These are phyloP conservation scores for Delphinella strobiligena DNA, from an alignment of 2,329 filamentous ascomycete species.

Conservation along the genomic window DNA sequence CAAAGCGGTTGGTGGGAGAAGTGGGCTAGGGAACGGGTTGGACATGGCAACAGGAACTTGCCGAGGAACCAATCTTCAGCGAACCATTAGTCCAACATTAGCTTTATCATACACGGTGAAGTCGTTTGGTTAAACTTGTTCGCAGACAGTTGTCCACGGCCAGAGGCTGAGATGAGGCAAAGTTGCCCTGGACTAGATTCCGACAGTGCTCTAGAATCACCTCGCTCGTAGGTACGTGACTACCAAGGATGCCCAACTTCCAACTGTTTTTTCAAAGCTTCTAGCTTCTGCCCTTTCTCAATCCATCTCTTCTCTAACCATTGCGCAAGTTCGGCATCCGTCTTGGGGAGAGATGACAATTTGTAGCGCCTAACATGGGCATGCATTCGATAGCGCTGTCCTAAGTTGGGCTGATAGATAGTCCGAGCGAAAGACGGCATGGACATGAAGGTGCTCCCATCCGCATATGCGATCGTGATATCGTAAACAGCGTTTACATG, in stretches of 20 bases:
- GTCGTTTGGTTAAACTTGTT: too few species aligned
- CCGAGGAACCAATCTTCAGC: too few species aligned
- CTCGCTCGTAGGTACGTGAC: too few species aligned
- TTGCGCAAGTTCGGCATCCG: conserved; percentile 17
- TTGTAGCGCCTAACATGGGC: conserved; percentile 22
- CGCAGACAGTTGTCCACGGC: too few species aligned
- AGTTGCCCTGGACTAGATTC: too few species aligned
- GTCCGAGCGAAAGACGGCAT: conserved; percentile 22
- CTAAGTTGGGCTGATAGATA: conserved; percentile 15
- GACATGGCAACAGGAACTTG: too few species aligned
- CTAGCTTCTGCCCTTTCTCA: conserved; percentile 23
- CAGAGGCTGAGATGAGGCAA: too few species aligned
- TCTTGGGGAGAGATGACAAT: conserved; percentile 17
- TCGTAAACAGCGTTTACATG: conserved; percentile 27
- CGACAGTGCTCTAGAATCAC: too few species aligned
- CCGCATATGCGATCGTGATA: conserved; percentile 26
- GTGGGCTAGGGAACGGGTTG: too few species aligned
- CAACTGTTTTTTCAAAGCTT: conserved; percentile 11
- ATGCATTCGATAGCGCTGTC: conserved; percentile 18
- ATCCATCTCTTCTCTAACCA: conserved; percentile 26
- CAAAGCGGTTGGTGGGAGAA: too few species aligned
- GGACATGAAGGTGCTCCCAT: conserved; percentile 16
- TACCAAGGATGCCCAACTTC: conserved; percentile 4
- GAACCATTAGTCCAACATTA: too few species aligned
- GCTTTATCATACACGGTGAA: too few species aligned